A percentile compares a stretch with the other conserved stretches of the same genome.
Conservation (phyloP, 495 filamentous ascomycete genomes). For the Trichocladium antarcticum region DNA sequence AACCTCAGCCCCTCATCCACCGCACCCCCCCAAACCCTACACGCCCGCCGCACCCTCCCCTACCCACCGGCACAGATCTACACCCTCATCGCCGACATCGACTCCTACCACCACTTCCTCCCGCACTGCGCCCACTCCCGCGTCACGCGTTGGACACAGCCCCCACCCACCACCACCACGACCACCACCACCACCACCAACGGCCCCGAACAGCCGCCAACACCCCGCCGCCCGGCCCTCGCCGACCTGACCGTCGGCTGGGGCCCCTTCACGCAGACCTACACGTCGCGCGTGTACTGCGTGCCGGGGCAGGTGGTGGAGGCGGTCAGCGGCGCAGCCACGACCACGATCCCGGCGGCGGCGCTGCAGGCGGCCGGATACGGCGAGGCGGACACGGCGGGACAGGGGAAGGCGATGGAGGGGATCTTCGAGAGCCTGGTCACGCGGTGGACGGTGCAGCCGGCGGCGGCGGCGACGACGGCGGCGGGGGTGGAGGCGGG, state of each 20-base stretch:
- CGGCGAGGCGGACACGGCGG: neutral
- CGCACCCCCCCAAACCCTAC: constrained; percentile 39
- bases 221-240: constrained; percentile 47
- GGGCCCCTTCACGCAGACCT: constrained; percentile 68
- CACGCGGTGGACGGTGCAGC: constrained; percentile 61
- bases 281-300: constrained; percentile 66
- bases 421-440: constrained; percentile 63
- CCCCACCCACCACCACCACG: constrained; percentile 6
- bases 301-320: constrained; percentile 56
- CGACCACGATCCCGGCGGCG: constrained; percentile 29
- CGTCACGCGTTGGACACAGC: constrained; percentile 49
- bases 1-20: neutral
- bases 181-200: constrained; percentile 12
- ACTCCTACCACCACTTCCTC: constrained; percentile 69
- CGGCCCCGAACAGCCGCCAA: too few relatives aligned
- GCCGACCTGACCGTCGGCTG: constrained; percentile 78
- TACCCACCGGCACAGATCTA: constrained; percentile 63
- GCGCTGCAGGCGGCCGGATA: constrained; percentile 33
- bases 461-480: constrained; percentile 20
- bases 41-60: constrained; percentile 66
- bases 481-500: constrained; percentile 15
- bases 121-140: constrained; percentile 67
- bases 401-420: constrained; percentile 21
- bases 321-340: constrained; percentile 56
- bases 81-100: constrained; percentile 71